Evolutionary conservation across 139 green algal genomes (phyloP), one percentile per base, ranked within the genome.

Genomic region (Spirogloea muscicola): DNA sequence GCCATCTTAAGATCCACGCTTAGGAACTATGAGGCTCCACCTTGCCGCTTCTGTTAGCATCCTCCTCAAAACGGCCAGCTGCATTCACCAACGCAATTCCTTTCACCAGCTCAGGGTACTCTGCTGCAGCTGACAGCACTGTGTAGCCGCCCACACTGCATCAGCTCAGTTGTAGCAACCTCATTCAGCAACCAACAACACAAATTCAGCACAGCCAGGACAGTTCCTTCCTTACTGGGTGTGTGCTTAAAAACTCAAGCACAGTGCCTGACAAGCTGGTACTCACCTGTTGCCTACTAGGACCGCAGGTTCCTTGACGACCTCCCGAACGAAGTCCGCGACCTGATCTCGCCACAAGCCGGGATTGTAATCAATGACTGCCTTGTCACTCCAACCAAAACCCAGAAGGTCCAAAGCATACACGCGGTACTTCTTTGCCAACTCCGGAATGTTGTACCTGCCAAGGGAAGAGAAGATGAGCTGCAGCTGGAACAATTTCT

Each of bases 331-430:
- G 42, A 84, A 84, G 38, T 75, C 62, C 4, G 49, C 37, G 31
- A 84, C 10, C 42, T 76, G 76, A 13, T 68, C 18, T 3, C 36
- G 16, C 77, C 77, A 84, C 44, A 74, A 13, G 2, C 31, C 49
- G 18, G 43, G 25, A n/a, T 29, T 46, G 74, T 82, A 79, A 21
- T 81, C 34, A 18, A 81, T n/a, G 18, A 65, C 29, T 18, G 74
- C 74, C 42, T 81, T 82, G 71, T 77, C 74, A 36, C 37, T 76
- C 68, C 51, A 69, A 9, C 74, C 74, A 25, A 82, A 82, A 1
- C 74, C 74, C 46, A 82, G 52, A 25, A 82, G 58, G 48, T 82
- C 69, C 33, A 82, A 29, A 7, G 72, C 72, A 48, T 84, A 84
- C 27, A 84, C 77, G 1, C 31, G 3, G 58, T 66, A 25, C 3